Evolutionary conservation across 2,329 filamentous ascomycete species (phyloP).

Genomic region (Xylariaceae sp.): DNA sequence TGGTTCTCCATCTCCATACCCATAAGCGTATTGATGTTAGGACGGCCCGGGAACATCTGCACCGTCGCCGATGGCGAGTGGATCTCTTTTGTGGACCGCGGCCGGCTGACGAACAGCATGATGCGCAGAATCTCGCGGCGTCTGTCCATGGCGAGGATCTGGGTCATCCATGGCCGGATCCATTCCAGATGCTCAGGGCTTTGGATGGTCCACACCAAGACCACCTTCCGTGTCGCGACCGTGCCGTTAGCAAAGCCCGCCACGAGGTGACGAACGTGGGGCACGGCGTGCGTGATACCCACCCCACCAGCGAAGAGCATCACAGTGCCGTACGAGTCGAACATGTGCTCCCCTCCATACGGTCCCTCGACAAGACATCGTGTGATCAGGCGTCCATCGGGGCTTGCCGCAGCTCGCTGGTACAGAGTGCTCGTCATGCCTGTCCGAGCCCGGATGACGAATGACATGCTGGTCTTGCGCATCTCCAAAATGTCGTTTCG

Average conservation of each 20-base stretch:
- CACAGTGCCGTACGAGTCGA: constrained; percentile 73
- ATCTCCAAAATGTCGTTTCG: constrained; percentile 55
- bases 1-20: constrained; percentile 71
- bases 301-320: constrained; percentile 78
- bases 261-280: constrained; percentile 70
- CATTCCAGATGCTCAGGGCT: constrained; percentile 77
- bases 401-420: constrained; percentile 59
- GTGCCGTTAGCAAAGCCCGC: constrained; percentile 64
- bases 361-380: constrained; percentile 71
- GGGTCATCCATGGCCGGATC: constrained; percentile 81
- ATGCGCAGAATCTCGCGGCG: constrained; percentile 71
- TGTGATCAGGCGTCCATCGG: constrained; percentile 59
- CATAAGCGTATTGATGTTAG: constrained; percentile 69
- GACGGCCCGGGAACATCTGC: constrained; percentile 79
- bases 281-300: constrained; percentile 75
- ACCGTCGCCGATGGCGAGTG: constrained; percentile 73
- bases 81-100: constrained; percentile 73
- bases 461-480: constrained; percentile 63
- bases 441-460: constrained; percentile 69
- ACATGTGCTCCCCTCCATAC: constrained; percentile 67
- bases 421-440: constrained; percentile 70
- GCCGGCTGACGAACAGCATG: constrained; percentile 73
- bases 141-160: constrained; percentile 70
- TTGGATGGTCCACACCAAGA: constrained; percentile 76
- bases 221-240: constrained; percentile 65